Percentiles rank a stretch among this genome's conserved stretches.
phyloP scores from a whole-genome alignment of 2,329 filamentous ascomycete species.

The Talaromyces rugulosus region DNA sequence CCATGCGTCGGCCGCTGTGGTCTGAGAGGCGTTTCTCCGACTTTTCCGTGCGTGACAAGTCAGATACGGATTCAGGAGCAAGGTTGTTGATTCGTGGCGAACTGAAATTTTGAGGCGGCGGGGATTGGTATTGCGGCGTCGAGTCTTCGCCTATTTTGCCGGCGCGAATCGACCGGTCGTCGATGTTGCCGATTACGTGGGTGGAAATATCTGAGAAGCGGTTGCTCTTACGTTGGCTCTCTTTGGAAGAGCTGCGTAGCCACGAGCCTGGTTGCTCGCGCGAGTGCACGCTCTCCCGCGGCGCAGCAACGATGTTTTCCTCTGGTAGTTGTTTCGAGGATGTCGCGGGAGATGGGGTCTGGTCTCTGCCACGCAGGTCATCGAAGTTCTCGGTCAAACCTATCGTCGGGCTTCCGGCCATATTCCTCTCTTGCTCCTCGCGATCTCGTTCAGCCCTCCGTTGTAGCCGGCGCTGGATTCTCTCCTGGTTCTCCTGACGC shows the following conservation, averaged over 20 bases:
- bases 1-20: slow-evolving; percentile 42
- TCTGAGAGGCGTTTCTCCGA: slow-evolving; percentile 54
- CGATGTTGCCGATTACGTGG: slow-evolving; percentile 29
- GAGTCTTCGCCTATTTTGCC: slow-evolving; percentile 23
- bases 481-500: slow-evolving; percentile 64
- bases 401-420: slow-evolving; percentile 29
- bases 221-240: slow-evolving; percentile 15
- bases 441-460: slow-evolving; percentile 52
- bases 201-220: slow-evolving; percentile 28
- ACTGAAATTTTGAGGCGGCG: slow-evolving; percentile 43
- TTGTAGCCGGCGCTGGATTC: slow-evolving; percentile 46
- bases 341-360: slow-evolving; percentile 12
- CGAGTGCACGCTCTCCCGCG: slow-evolving; percentile 6
- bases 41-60: slow-evolving; percentile 49
- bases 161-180: slow-evolving; percentile 30
- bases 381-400: slow-evolving; percentile 3
- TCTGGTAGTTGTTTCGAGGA: slow-evolving; percentile 6
- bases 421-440: slow-evolving; percentile 31
- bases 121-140: slow-evolving; percentile 37
- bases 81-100: slow-evolving; percentile 52
- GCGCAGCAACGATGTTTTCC: not conserved
- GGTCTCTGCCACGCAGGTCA: slow-evolving; percentile 13
- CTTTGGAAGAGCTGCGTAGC: slow-evolving; percentile 30
- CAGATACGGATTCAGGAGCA: slow-evolving; percentile 47
- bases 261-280: slow-evolving; percentile 24